phyloP scores from a whole-genome alignment of 768 basidiomycete species.

The Trametopsis cervina region DNA sequence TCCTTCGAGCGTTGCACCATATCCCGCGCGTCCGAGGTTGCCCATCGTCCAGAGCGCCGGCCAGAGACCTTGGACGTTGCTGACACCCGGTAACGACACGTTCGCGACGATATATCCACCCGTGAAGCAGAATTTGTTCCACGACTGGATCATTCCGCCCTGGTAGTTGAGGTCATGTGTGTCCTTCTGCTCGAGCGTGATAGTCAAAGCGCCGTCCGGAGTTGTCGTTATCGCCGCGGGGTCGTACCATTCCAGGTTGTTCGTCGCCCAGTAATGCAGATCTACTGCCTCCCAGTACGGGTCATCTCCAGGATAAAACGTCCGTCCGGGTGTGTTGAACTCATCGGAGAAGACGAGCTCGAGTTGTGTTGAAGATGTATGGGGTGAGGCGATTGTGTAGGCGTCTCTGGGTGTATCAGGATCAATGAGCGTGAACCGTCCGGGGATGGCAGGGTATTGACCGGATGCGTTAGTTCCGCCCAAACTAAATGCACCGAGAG shows the following conservation, averaged over 20 bases:
- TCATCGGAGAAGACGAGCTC: constrained; percentile 86
- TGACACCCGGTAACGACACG: constrained; percentile 62
- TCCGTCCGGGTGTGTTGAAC: constrained; percentile 72
- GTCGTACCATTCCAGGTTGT: constrained; percentile 71
- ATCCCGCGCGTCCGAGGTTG: constrained; percentile 83
- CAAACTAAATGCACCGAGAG: constrained; percentile 35
- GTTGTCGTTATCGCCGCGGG: constrained; percentile 68
- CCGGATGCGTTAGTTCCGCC: constrained; percentile 43
- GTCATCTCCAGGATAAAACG: constrained; percentile 81
- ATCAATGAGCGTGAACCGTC: constrained; percentile 60
- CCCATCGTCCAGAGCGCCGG: constrained; percentile 80
- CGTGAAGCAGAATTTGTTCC: constrained; percentile 96
- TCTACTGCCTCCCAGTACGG: constrained; percentile 85
- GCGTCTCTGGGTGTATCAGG: constrained; percentile 59
- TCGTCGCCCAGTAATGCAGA: constrained; percentile 65
- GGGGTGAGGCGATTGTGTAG: constrained; percentile 46
- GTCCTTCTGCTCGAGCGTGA: constrained; percentile 60
- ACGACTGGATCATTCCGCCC: constrained; percentile 56
- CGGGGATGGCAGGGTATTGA: constrained; percentile 28
- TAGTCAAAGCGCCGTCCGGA: constrained; percentile 61
- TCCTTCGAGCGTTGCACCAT: constrained; percentile 81
- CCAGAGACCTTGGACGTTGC: constrained; percentile 61
- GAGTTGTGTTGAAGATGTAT: constrained; percentile 41
- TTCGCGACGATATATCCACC: constrained; percentile 72
- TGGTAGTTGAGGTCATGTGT: constrained; percentile 70